Conservation (phyloP, 2,329 filamentous ascomycete species). For the Colletotrichum sp. region DNA sequence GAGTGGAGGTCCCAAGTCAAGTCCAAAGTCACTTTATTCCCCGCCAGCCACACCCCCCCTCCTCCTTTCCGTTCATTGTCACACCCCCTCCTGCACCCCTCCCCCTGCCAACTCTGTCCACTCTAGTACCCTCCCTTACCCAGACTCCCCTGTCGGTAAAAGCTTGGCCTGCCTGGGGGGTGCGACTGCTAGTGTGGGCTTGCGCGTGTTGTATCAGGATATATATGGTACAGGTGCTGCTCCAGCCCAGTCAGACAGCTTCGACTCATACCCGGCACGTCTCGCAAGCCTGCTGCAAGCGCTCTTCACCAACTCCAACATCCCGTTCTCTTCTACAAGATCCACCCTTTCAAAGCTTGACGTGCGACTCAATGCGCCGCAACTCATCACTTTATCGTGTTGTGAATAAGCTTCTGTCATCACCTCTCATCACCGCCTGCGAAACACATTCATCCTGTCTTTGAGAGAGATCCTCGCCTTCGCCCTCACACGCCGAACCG, state of each 20-base stretch:
- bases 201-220: constrained; percentile 25
- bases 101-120: background rate
- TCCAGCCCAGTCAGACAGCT: constrained; percentile 15
- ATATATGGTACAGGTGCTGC: constrained; percentile 25
- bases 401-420: constrained; percentile 19
- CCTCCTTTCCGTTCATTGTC: background rate
- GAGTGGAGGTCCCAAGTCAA: background rate
- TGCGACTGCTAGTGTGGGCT: constrained; percentile 16
- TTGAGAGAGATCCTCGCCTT: background rate
- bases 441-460: constrained; percentile 5
- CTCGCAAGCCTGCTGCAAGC: constrained; percentile 28
- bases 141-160: constrained; percentile 15
- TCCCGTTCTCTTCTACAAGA: background rate
- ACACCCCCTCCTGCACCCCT: background rate
- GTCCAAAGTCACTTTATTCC: constrained; percentile 7
- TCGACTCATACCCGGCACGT: constrained; percentile 27
- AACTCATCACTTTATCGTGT: constrained; percentile 2
- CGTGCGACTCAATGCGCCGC: constrained; percentile 17
- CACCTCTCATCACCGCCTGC: background rate
- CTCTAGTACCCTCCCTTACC: constrained; percentile 2
- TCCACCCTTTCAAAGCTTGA: constrained; percentile 15
- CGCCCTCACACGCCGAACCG: background rate
- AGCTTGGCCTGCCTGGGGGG: constrained; percentile 17
- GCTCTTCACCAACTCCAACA: constrained; percentile 11
- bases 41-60: background rate